A percentile compares a stretch with the other conserved stretches of the same genome.
phyloP scores from a whole-genome alignment of 495 filamentous ascomycete genomes.

The Podospora bellae-mahoneyi region DNA sequence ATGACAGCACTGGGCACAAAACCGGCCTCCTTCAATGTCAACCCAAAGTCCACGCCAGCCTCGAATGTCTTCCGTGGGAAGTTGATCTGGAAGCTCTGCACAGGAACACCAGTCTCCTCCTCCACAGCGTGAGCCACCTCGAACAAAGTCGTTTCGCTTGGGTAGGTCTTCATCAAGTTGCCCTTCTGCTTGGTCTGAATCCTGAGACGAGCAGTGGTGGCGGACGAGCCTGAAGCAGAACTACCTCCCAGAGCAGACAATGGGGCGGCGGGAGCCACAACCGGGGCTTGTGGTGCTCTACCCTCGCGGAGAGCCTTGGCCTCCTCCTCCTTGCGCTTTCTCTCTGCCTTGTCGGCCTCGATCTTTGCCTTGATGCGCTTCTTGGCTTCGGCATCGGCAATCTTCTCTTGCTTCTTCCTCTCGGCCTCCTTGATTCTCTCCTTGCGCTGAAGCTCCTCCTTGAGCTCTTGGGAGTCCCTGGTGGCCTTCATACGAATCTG shows the following conservation, averaged over 20 bases:
- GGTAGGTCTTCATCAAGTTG: conserved; percentile 76
- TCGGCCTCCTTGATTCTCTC: conserved; percentile 87
- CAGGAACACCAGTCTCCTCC: conserved; percentile 53
- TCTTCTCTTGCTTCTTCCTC: conserved; percentile 80
- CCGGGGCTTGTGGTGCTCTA: conserved; percentile 49
- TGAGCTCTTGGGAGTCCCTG: conserved; percentile 70
- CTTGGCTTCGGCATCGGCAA: conserved; percentile 80
- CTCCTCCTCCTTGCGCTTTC: conserved; percentile 74
- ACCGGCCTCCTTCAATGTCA: conserved; percentile 88
- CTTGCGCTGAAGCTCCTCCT: conserved; percentile 81
- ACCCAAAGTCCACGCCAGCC: conserved; percentile 74
- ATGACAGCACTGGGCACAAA: conserved; percentile 85
- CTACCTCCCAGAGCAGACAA: conserved; percentile 34
- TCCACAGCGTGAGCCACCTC: conserved; percentile 79
- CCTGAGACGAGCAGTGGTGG: conserved; percentile 68
- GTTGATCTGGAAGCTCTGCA: conserved; percentile 74
- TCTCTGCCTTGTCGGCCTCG: conserved; percentile 81
- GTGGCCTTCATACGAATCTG: conserved; percentile 84
- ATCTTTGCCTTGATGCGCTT: conserved; percentile 87
- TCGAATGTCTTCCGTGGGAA: conserved; percentile 83
- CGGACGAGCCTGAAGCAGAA: conserved; percentile 34
- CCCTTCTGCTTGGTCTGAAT: conserved; percentile 68
- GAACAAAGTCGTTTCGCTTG: conserved; percentile 84
- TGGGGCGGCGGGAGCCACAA: conserved; percentile 34
- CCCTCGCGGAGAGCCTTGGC: conserved; percentile 84